Conservation (phyloP, 257 asterid species). For the Solanum medicagineum region DNA sequence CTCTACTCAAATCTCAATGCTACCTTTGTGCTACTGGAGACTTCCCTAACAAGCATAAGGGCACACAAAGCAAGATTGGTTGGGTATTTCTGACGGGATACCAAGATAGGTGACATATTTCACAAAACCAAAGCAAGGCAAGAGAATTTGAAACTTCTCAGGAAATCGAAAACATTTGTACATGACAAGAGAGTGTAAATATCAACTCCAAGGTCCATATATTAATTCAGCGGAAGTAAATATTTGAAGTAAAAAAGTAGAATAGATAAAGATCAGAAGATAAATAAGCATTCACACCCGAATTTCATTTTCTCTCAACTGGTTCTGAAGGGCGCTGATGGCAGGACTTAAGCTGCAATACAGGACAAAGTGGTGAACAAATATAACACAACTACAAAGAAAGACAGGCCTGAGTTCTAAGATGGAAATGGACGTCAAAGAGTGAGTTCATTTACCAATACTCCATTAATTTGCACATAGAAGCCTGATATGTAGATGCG, state of each 20-base stretch:
- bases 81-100: not conserved
- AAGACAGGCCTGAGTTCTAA: not conserved
- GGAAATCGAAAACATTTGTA: not conserved
- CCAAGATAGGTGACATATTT: not conserved
- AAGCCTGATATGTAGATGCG: constrained; percentile 92
- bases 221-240: not conserved
- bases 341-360: constrained; percentile 89
- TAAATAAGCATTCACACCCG: constrained; percentile 33
- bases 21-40: not conserved
- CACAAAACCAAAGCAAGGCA: not conserved
- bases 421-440: not conserved
- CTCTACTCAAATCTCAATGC: not conserved
- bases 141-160: not conserved
- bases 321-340: constrained; percentile 74
- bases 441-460: constrained; percentile 45
- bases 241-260: not conserved
- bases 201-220: not conserved
- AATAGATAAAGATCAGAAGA: not conserved
- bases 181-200: not conserved
- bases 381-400: not conserved
- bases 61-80: not conserved
- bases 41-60: not conserved
- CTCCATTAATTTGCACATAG: constrained; percentile 96
- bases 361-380: constrained; percentile 2
- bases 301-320: constrained; percentile 78